These are phyloP conservation scores for Cutaneotrichosporon curvatum DNA, from an alignment of 1,284 basidiomycete species.

Conservation along the genomic window DNA sequence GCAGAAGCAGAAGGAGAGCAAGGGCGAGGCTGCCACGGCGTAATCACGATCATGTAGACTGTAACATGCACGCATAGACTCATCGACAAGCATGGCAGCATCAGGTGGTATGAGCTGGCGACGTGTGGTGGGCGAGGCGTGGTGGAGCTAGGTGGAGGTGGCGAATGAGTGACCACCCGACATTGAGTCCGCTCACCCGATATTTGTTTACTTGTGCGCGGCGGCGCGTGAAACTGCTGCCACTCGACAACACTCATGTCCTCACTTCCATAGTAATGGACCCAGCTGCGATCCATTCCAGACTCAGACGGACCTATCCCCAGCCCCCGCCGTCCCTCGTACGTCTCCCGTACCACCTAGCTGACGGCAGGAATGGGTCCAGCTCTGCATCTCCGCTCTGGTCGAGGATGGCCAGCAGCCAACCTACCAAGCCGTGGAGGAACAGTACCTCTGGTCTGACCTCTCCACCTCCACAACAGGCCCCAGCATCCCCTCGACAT, in stretches of 20 bases:
- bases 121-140: no score
- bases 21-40: constrained; percentile 9
- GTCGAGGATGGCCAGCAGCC: constrained; percentile 19
- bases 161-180: no score
- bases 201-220: no score
- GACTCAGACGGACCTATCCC: neutral
- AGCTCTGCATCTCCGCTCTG: constrained; percentile 23
- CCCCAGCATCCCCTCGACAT: constrained; percentile 9
- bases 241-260: no score
- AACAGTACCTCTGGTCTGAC: constrained; percentile 34
- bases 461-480: constrained; percentile 25
- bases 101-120: no score
- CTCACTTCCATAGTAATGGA: no score
- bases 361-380: constrained; percentile 29
- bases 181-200: no score
- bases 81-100: no score
- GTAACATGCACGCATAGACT: no score
- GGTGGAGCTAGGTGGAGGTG: no score
- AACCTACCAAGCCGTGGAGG: constrained; percentile 18
- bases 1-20: constrained; percentile 49
- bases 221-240: no score
- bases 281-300: neutral
- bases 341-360: neutral
- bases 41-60: no score
- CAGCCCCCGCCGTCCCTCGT: neutral